Evolutionary conservation across 805 yeast species (phyloP), one percentile per base, ranked within the genome.

Genomic region (Hanseniaspora valbyensis): DNA sequence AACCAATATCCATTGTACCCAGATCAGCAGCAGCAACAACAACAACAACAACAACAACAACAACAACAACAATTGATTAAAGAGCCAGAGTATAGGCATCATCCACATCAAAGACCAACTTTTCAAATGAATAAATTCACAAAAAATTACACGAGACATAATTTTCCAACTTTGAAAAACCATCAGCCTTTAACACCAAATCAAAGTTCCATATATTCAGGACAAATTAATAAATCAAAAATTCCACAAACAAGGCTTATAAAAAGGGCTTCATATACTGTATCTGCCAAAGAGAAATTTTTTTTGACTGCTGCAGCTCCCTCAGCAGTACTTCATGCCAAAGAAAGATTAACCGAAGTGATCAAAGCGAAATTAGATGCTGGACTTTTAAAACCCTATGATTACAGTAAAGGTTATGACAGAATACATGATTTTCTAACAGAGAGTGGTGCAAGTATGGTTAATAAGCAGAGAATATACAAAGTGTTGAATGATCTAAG

Each of bases 261-360:
- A 6, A 48, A 39, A n/a, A 4, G 56, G 54, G 34, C 61, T 53
- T 42, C 59, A 59, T 40, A 48, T 25, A 64, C 69, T 1, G 90
- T 84, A 51, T 80, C 92, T 2, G 95, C 96, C 1, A 74, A 87
- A 55, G 96, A 89, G 62, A 88, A 88, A 64, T 90, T 90, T 66
- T 89, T 90, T 68, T 68, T 90, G 44, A 90, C 96, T 0, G 97
- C 97, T 0, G 96, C 96, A 0, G 97, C 90, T 63, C 97, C 97
- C 4, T 84, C 95, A 0, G 86, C 90, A 2, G 96, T 87, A 56
- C 82, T 84, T 33, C 84, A 95, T 0, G 95, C 96, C 0, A 96
- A 89, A 61, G 96, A 88, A 61, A 73, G 96, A 54, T 71, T 90
- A 57, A 87, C 86, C 60, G 94, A 88, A 61, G 96, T 90, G 10